Conservation (phyloP, 2,329 filamentous ascomycete genomes). For the Seiridium unicorne region DNA sequence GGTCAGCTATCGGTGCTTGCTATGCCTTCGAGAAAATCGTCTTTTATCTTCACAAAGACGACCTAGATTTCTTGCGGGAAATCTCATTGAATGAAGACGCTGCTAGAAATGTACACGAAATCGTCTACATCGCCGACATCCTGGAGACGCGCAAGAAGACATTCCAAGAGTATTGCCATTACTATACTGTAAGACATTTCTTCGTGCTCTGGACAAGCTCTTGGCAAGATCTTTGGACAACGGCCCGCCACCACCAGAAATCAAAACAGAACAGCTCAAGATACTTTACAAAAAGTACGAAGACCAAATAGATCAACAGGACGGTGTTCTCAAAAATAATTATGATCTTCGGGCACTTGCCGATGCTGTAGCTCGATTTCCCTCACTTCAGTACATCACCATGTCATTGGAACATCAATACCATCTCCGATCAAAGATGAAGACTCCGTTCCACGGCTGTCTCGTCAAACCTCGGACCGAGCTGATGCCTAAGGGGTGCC, state of each 20-base stretch:
- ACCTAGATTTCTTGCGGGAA: slow-evolving; percentile 19
- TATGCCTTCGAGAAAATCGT: slow-evolving; percentile 40
- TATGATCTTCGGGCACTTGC: not conserved
- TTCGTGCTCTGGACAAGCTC: not conserved
- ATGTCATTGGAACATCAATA: too few relatives aligned
- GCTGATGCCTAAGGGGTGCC: too few relatives aligned
- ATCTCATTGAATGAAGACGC: slow-evolving; percentile 23
- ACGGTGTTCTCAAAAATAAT: slow-evolving; percentile 10
- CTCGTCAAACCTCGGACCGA: too few relatives aligned
- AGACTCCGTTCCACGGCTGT: too few relatives aligned
- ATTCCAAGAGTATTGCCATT: slow-evolving; percentile 7
- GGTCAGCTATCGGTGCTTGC: slow-evolving; percentile 20
- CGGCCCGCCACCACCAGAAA: not conserved
- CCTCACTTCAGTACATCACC: too few relatives aligned
- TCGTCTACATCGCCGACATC: slow-evolving; percentile 20
- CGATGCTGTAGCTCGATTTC: not conserved
- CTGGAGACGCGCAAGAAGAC: not conserved
- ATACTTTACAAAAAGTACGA: slow-evolving; percentile 18
- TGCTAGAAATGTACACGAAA: slow-evolving; percentile 20
- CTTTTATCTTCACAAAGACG: slow-evolving; percentile 21
- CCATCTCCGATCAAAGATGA: too few relatives aligned
- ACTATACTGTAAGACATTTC: not conserved
- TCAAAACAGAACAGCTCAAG: slow-evolving; percentile 10
- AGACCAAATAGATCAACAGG: slow-evolving; percentile 14
- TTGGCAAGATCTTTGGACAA: not conserved